phyloP scores from a whole-genome alignment of 2,329 filamentous ascomycete species.

The Elsinoe arachidis region DNA sequence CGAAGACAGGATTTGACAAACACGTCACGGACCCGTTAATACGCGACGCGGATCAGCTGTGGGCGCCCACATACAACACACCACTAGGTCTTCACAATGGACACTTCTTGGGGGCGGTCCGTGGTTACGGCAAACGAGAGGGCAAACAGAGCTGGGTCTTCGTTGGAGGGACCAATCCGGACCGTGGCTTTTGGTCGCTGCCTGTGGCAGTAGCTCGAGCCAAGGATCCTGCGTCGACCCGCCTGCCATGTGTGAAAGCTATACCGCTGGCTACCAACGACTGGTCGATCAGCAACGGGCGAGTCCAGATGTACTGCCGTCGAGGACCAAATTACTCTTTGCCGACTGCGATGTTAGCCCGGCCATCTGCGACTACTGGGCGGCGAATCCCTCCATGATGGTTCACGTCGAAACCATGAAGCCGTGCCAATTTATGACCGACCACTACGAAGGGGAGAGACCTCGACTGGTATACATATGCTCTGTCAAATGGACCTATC shows the following conservation, averaged over 20 bases:
- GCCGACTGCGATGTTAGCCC: conserved; percentile 9
- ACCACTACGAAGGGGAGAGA: not conserved
- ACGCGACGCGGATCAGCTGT: not conserved
- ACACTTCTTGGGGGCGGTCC: not conserved
- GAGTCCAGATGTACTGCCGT: not conserved
- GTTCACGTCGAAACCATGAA: not conserved
- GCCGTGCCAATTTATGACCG: conserved; percentile 1
- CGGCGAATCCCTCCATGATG: conserved; percentile 1
- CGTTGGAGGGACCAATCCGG: conserved; percentile 7
- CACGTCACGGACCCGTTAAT: conserved; percentile 8
- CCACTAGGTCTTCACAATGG: not conserved
- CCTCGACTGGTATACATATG: not conserved
- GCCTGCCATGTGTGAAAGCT: not conserved
- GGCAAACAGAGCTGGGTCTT: not conserved
- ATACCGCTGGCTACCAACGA: not conserved
- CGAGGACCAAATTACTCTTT: not conserved
- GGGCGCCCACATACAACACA: not conserved
- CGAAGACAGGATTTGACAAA: not conserved
- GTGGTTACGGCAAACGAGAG: not conserved
- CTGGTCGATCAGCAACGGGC: not conserved
- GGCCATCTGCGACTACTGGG: conserved; percentile 5
- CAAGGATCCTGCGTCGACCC: conserved; percentile 9
- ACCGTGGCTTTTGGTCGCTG: not conserved
- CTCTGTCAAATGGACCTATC: not conserved
- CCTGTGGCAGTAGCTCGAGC: not conserved